Conservation (phyloP, 257 asterid species). For the Nicotiana otophora region DNA sequence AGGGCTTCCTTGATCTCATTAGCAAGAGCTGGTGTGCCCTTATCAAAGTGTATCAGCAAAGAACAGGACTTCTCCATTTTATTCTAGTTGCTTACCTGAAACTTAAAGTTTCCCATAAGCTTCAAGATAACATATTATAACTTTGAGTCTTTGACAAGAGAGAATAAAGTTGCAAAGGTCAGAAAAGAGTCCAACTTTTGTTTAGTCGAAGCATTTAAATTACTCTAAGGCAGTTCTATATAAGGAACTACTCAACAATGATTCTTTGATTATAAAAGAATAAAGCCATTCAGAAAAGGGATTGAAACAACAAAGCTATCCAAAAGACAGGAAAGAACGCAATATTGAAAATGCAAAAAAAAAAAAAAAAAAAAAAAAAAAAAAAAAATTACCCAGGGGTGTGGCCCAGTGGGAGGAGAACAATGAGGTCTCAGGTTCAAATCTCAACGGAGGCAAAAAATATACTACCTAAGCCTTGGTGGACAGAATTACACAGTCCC, state of each 20-base stretch:
- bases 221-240: neutral
- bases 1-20: slow-evolving; percentile 95
- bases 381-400: too few species aligned
- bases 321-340: neutral
- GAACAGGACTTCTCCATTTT: slow-evolving; percentile 88
- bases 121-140: neutral
- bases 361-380: neutral
- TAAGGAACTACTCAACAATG: neutral
- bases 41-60: slow-evolving; percentile 75
- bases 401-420: too few species aligned
- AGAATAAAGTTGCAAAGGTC: neutral
- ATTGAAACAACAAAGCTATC: neutral
- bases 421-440: too few species aligned
- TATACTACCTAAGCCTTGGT: too few species aligned
- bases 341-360: neutral
- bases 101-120: neutral
- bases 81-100: slow-evolving; percentile 22
- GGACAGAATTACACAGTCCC: too few species aligned
- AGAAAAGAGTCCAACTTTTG: neutral
- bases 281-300: neutral
- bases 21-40: slow-evolving; percentile 81
- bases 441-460: too few species aligned
- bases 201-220: neutral
- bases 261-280: neutral
- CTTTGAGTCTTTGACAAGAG: neutral